Conservation (phyloP, 768 basidiomycete species). For the Leccinum aurantiacum region DNA sequence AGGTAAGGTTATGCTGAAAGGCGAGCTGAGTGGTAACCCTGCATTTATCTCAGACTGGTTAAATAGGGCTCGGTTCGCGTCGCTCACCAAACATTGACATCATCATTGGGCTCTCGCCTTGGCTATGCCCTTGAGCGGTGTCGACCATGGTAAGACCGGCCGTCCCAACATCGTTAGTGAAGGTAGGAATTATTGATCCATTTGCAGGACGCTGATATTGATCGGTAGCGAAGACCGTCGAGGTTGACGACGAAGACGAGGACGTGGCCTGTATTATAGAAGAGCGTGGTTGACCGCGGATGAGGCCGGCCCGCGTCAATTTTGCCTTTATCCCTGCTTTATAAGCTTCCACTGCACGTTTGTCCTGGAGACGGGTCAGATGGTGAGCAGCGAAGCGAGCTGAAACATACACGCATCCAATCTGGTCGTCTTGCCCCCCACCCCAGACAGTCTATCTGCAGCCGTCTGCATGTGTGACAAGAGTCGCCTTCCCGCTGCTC, state of each 20-base stretch:
- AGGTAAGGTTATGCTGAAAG: conserved; percentile 28
- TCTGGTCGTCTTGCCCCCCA: conserved; percentile 87
- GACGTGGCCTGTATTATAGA: conserved; percentile 43
- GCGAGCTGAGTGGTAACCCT: conserved; percentile 33
- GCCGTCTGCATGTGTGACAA: conserved; percentile 76
- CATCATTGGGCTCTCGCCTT: conserved; percentile 27
- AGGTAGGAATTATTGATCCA: conserved; percentile 21
- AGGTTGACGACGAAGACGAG: conserved; percentile 25
- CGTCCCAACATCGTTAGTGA: conserved; percentile 23
- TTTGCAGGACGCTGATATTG: conserved; percentile 26
- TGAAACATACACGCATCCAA: conserved; percentile 74
- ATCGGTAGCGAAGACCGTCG: conserved; percentile 36
- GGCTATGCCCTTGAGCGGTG: conserved; percentile 12
- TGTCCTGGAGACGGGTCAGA: conserved; percentile 54
- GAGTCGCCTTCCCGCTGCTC: conserved; percentile 80
- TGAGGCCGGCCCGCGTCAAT: conserved; percentile 72
- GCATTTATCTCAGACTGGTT: conserved; percentile 12
- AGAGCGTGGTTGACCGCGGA: conserved; percentile 77
- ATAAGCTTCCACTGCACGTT: conserved; percentile 77
- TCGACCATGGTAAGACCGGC: conserved; percentile 25
- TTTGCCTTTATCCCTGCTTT: conserved; percentile 84
- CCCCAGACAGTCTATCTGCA: conserved; percentile 79
- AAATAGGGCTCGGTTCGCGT: not conserved
- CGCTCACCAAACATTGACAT: conserved; percentile 32
- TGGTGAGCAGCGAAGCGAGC: conserved; percentile 6